phyloP scores from a whole-genome alignment of 1,139 yeast species.

The Saccharomycopsis phalli region DNA sequence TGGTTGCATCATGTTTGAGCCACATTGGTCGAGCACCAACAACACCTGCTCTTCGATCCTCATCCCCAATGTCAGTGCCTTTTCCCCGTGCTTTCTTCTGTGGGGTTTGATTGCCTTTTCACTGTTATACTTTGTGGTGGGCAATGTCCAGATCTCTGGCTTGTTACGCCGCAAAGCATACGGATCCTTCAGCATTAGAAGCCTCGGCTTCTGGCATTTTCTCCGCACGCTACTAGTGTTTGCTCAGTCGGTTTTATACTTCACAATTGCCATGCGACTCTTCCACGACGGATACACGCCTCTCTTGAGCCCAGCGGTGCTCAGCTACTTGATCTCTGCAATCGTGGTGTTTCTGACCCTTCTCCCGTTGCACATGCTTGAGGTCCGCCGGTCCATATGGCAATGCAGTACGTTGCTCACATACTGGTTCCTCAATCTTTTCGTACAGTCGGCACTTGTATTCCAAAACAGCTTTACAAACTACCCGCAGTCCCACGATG shows the following conservation, averaged over 20 bases:
- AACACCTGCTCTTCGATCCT: too few relatives aligned
- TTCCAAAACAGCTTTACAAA: conserved; percentile 30
- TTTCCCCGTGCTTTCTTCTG: conserved; percentile 49
- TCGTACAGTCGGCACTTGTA: conserved; percentile 25
- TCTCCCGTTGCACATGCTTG: conserved; percentile 37
- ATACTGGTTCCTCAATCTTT: conserved; percentile 35
- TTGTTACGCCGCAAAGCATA: conserved; percentile 21
- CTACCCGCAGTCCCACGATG: conserved; percentile 21
- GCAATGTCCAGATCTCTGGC: conserved; percentile 27
- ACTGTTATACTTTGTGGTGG: conserved; percentile 25
- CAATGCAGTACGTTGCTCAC: conserved; percentile 32
- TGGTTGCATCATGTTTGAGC: too few relatives aligned
- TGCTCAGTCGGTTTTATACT: conserved; percentile 27
- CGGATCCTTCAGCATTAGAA: conserved; percentile 24
- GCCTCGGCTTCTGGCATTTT: conserved; percentile 29
- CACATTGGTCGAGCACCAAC: too few relatives aligned
- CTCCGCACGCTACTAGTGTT: conserved; percentile 28
- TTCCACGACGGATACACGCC: conserved; percentile 22
- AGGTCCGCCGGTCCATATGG: conserved; percentile 29
- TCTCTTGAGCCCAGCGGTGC: conserved; percentile 18
- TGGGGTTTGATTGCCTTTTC: conserved; percentile 25
- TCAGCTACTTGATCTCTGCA: conserved; percentile 24
- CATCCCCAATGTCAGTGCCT: conserved; percentile 34
- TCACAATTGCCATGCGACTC: conserved; percentile 24
- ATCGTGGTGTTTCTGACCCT: conserved; percentile 25